A percentile compares a stretch with the other conserved stretches of the same genome.
Evolutionary conservation across 495 filamentous ascomycete species (phyloP).

Genomic region (Podospora didyma): DNA sequence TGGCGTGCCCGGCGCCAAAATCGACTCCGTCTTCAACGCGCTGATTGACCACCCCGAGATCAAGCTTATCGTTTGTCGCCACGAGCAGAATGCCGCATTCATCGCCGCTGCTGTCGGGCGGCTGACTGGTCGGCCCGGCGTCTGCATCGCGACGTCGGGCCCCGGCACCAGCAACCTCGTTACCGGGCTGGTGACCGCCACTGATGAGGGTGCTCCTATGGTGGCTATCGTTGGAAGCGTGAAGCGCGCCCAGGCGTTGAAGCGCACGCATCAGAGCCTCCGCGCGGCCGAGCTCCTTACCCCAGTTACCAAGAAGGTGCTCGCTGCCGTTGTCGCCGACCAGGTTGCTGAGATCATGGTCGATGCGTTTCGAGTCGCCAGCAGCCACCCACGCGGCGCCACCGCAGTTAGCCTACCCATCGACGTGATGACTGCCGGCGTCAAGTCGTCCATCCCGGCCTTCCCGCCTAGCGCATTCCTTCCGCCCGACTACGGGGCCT

Average conservation of each 20-base stretch:
- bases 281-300: slow-evolving; percentile 25
- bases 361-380: slow-evolving; percentile 30
- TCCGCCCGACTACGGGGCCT: slow-evolving; percentile 26
- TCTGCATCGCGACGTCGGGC: slow-evolving; percentile 35
- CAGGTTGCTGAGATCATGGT: slow-evolving; percentile 37
- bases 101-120: slow-evolving; percentile 35
- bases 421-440: slow-evolving; percentile 27
- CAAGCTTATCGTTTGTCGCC: slow-evolving; percentile 32
- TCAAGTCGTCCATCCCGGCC: slow-evolving; percentile 24
- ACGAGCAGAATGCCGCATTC: slow-evolving; percentile 40
- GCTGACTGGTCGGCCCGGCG: slow-evolving; percentile 31
- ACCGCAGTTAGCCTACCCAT: slow-evolving; percentile 33
- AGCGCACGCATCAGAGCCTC: slow-evolving; percentile 37
- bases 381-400: slow-evolving; percentile 25
- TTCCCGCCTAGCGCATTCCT: slow-evolving; percentile 26
- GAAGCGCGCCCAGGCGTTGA: slow-evolving; percentile 25
- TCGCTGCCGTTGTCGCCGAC: slow-evolving; percentile 29
- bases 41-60: slow-evolving; percentile 35
- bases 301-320: slow-evolving; percentile 28
- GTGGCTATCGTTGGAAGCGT: slow-evolving; percentile 32
- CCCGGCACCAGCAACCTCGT: slow-evolving; percentile 35
- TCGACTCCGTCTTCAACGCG: slow-evolving; percentile 36
- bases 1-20: slow-evolving; percentile 37
- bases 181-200: slow-evolving; percentile 28
- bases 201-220: slow-evolving; percentile 26